Percentiles rank a stretch among this genome's conserved stretches.
Conservation (phyloP, 2,329 filamentous ascomycete species). For the Alternaria sp. region DNA sequence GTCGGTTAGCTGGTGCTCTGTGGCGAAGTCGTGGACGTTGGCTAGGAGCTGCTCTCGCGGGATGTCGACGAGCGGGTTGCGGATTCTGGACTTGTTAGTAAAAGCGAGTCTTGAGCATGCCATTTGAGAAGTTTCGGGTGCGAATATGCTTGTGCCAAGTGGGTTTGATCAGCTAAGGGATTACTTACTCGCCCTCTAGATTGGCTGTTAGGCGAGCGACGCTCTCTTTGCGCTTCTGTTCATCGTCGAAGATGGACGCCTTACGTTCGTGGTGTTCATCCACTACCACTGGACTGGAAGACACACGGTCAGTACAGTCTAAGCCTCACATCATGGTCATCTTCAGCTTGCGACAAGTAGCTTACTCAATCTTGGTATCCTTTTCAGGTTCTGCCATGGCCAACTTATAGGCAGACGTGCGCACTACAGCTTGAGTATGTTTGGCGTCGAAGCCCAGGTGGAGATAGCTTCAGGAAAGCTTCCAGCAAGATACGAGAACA, state of each 20-base stretch:
- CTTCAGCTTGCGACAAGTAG: background rate
- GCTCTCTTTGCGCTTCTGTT: slow-evolving; percentile 31
- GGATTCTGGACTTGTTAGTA: slow-evolving; percentile 52
- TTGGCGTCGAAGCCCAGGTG: background rate
- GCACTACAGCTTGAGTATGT: background rate
- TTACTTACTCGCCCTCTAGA: slow-evolving; percentile 41
- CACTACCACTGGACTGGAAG: slow-evolving; percentile 18
- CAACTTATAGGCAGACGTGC: background rate
- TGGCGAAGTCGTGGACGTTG: slow-evolving; percentile 67
- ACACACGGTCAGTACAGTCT: slow-evolving; percentile 2
- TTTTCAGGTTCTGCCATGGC: slow-evolving; percentile 22
- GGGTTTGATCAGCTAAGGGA: background rate
- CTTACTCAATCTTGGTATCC: slow-evolving; percentile 26
- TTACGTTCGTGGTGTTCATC: slow-evolving; percentile 25
- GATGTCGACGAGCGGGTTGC: slow-evolving; percentile 64
- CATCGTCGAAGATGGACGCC: slow-evolving; percentile 30
- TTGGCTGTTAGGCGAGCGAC: slow-evolving; percentile 37
- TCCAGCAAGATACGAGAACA: background rate
- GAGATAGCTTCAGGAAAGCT: background rate
- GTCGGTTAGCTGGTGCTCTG: slow-evolving; percentile 63
- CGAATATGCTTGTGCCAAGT: background rate
- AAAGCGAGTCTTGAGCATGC: background rate
- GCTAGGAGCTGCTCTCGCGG: slow-evolving; percentile 59
- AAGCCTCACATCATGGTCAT: too few relatives aligned
- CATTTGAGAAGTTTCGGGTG: background rate